Conservation (phyloP, 2,329 filamentous ascomycete genomes). For the Dothistroma pini region DNA sequence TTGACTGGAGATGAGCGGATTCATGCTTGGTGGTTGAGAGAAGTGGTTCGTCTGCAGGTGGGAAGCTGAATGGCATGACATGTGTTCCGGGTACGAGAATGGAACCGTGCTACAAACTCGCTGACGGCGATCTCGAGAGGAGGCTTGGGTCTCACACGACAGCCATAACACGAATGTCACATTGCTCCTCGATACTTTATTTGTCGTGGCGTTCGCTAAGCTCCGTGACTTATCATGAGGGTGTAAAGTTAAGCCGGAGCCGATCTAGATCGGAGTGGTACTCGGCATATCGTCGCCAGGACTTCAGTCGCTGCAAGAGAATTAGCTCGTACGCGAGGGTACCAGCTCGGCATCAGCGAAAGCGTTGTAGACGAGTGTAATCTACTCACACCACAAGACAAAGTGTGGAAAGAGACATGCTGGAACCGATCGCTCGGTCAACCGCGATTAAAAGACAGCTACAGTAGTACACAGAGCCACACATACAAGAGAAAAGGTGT, state of each 20-base stretch:
- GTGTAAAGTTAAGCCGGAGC: too few species aligned
- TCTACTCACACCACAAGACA: not conserved
- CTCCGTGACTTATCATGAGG: too few species aligned
- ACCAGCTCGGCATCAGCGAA: not conserved
- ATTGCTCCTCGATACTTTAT: too few species aligned
- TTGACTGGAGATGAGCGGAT: constrained; percentile 83
- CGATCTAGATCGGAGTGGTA: too few species aligned
- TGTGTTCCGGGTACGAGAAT: not conserved
- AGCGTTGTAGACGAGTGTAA: not conserved
- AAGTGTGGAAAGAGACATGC: not conserved
- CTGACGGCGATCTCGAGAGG: too few species aligned
- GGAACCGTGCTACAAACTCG: too few species aligned
- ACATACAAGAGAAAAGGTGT: not conserved
- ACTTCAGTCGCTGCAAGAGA: too few species aligned
- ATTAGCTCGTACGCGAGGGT: too few species aligned
- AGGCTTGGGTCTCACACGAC: too few species aligned
- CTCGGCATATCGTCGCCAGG: too few species aligned
- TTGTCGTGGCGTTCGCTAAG: too few species aligned
- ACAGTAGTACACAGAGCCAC: not conserved
- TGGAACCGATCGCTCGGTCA: not conserved
- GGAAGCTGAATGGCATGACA: not conserved
- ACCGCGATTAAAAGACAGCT: not conserved
- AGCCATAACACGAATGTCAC: too few species aligned
- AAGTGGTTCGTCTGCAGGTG: constrained; percentile 48
- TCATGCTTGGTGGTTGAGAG: constrained; percentile 86